A percentile compares a stretch with the other conserved stretches of the same genome.
Evolutionary conservation across 768 basidiomycete genomes (phyloP).

Genomic region (Krasilnikovozyma curviuscula): DNA sequence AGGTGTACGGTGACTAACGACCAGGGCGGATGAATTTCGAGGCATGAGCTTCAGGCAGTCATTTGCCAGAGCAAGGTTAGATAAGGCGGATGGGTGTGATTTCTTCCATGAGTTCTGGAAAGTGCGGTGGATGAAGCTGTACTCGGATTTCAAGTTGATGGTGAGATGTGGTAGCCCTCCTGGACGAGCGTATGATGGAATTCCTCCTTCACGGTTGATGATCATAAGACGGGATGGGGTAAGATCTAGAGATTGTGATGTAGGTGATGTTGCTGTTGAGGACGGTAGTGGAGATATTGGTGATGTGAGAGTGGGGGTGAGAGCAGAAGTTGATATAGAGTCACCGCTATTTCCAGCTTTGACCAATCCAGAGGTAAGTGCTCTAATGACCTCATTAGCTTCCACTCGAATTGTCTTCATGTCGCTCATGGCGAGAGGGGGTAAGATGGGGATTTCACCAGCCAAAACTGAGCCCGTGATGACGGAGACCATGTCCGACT

Average conservation of each 20-base stretch:
- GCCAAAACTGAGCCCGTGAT: slow-evolving; percentile 45
- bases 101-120: slow-evolving; percentile 58
- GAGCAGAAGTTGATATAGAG: slow-evolving; percentile 27
- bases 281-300: background rate
- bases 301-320: background rate
- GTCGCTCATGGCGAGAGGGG: slow-evolving; percentile 75
- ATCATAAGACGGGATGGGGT: slow-evolving; percentile 92
- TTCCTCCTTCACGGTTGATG: slow-evolving; percentile 88
- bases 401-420: slow-evolving; percentile 64
- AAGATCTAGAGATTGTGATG: slow-evolving; percentile 40
- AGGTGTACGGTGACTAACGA: slow-evolving; percentile 93
- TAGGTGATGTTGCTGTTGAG: background rate
- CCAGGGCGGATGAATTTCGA: slow-evolving; percentile 72
- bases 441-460: slow-evolving; percentile 88
- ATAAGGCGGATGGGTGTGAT: slow-evolving; percentile 63
- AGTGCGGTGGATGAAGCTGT: slow-evolving; percentile 60
- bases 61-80: slow-evolving; percentile 65
- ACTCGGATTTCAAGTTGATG: slow-evolving; percentile 81
- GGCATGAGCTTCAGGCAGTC: slow-evolving; percentile 86
- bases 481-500: background rate
- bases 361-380: slow-evolving; percentile 67
- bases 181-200: slow-evolving; percentile 87
- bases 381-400: slow-evolving; percentile 71
- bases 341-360: slow-evolving; percentile 31
- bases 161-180: slow-evolving; percentile 91